phyloP scores from a whole-genome alignment of 306 rosid species.

The Sphenostylis stenocarpa region DNA sequence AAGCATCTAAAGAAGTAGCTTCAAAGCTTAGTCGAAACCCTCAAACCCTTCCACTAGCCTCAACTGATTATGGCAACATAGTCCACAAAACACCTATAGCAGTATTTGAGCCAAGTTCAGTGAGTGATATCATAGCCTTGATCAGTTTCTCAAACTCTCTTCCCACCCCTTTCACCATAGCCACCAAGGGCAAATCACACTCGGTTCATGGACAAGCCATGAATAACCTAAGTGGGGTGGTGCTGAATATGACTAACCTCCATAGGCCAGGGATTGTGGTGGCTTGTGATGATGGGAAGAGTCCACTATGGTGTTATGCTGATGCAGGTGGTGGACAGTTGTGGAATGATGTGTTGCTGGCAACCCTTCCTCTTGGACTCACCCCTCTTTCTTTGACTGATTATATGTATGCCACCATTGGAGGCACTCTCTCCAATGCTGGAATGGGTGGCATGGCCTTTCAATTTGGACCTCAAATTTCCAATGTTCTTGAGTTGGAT shows the following conservation, averaged over 20 bases:
- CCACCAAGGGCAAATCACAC: constrained; percentile 75
- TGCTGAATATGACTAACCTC: constrained; percentile 69
- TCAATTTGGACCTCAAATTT: constrained; percentile 75
- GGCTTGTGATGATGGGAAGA: background rate
- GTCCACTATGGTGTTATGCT: constrained; percentile 36
- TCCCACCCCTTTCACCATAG: constrained; percentile 47
- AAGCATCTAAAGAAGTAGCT: constrained; percentile 35
- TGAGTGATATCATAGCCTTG: constrained; percentile 42
- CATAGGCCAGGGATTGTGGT: constrained; percentile 32
- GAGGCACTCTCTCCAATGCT: constrained; percentile 91
- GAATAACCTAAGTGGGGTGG: constrained; percentile 49
- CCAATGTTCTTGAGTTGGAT: constrained; percentile 68
- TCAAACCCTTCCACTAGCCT: constrained; percentile 39
- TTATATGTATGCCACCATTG: constrained; percentile 63
- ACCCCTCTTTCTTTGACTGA: constrained; percentile 80
- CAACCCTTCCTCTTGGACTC: constrained; percentile 47
- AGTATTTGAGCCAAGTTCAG: constrained; percentile 54
- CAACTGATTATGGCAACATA: constrained; percentile 68
- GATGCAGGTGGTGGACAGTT: constrained; percentile 79
- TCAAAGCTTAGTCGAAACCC: constrained; percentile 45
- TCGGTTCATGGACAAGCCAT: constrained; percentile 67
- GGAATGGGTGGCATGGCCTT: constrained; percentile 83
- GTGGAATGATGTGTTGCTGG: constrained; percentile 73
- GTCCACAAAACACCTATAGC: constrained; percentile 41
- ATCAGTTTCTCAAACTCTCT: constrained; percentile 42